Conservation (phyloP, 2,329 filamentous ascomycete genomes). For the Colletotrichum brevisporum region DNA sequence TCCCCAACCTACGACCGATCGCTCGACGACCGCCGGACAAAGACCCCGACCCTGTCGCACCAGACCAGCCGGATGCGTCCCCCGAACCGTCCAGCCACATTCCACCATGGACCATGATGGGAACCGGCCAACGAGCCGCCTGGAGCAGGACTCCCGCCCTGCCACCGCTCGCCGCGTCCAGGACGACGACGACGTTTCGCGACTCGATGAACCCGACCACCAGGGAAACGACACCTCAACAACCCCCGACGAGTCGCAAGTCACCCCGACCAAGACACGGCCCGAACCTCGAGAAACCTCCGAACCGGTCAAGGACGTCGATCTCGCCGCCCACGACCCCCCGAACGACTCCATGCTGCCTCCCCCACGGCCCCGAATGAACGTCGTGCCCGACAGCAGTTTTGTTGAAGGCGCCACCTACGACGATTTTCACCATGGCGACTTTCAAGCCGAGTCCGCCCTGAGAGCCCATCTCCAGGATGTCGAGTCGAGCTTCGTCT, state of each 20-base stretch:
- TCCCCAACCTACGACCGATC: neutral
- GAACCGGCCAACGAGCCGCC: constrained; percentile 36
- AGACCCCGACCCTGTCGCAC: neutral
- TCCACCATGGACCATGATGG: constrained; percentile 56
- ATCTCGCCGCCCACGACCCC: constrained; percentile 27
- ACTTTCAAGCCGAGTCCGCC: constrained; percentile 67
- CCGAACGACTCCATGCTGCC: constrained; percentile 39
- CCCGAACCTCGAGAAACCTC: constrained; percentile 6
- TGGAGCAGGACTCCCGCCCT: constrained; percentile 45
- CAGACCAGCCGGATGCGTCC: constrained; percentile 40
- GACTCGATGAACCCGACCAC: constrained; percentile 35
- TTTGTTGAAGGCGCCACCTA: constrained; percentile 58
- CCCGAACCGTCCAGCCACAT: constrained; percentile 17
- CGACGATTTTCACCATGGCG: constrained; percentile 56
- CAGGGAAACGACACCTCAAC: constrained; percentile 3
- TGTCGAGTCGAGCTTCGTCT: constrained; percentile 76
- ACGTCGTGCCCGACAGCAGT: constrained; percentile 53
- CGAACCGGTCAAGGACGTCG: constrained; percentile 24
- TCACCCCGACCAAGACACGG: constrained; percentile 22
- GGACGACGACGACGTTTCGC: constrained; percentile 36
- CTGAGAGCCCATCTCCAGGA: constrained; percentile 72
- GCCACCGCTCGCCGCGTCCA: constrained; percentile 41
- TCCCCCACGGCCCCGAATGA: constrained; percentile 41
- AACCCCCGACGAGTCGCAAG: constrained; percentile 24
- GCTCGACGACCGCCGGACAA: constrained; percentile 12